These are phyloP conservation scores for Sugiyamaella marilandica DNA, from an alignment of 805 yeast genomes.

Conservation along the genomic window DNA sequence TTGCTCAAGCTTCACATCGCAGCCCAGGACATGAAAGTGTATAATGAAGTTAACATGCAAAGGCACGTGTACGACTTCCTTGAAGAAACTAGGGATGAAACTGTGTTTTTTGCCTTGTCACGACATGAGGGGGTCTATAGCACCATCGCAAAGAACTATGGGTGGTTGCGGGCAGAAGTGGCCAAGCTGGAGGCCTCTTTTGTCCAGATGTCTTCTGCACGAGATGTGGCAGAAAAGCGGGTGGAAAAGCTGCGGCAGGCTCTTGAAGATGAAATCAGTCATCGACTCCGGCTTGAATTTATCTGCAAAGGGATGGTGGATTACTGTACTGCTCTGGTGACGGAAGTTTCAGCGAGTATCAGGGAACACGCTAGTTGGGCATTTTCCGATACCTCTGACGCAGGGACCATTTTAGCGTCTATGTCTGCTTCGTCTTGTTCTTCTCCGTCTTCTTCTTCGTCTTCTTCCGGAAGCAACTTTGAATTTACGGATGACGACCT, in stretches of 20 bases:
- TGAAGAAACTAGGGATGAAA: slow-evolving; percentile 1
- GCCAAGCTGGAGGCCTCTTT: slow-evolving; percentile 4
- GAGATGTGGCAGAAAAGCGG: background rate
- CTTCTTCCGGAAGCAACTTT: too few relatives aligned
- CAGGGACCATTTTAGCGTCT: too few relatives aligned
- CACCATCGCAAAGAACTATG: slow-evolving; percentile 4
- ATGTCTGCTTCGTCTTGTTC: too few relatives aligned
- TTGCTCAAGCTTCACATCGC: slow-evolving; percentile 26
- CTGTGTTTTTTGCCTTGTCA: too few relatives aligned
- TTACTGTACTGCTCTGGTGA: background rate
- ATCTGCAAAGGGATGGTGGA: background rate
- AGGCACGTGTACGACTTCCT: slow-evolving; percentile 7
- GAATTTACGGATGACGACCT: too few relatives aligned
- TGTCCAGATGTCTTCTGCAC: background rate
- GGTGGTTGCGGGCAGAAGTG: slow-evolving; percentile 9
- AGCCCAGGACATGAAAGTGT: slow-evolving; percentile 26
- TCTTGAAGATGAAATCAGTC: background rate
- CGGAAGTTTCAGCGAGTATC: too few relatives aligned
- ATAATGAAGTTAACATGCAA: slow-evolving; percentile 24
- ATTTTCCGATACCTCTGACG: too few relatives aligned
- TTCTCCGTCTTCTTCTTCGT: too few relatives aligned
- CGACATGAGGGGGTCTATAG: background rate
- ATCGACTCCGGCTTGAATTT: background rate
- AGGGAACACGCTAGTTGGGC: too few relatives aligned
- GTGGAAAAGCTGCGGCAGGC: background rate